Conservation (phyloP, 768 basidiomycete species). For the Psilocybe subaeruginosa region DNA sequence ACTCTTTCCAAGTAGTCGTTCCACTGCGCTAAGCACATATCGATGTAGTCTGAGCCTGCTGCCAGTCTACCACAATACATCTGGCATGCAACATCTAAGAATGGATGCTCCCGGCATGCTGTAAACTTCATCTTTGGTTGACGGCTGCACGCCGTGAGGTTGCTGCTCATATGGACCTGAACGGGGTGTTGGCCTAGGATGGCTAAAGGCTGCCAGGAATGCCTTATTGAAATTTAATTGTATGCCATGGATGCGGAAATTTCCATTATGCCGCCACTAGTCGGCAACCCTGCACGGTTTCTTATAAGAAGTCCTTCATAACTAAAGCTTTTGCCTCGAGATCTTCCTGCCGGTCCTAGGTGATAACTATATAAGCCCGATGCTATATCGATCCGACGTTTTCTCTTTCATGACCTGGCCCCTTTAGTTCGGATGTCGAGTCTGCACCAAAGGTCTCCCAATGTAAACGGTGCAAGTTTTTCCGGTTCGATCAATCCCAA, state of each 20-base stretch:
- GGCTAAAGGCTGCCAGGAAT: background rate
- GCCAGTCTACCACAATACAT: no score
- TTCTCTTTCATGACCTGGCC: conserved; percentile 1
- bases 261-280: conserved; percentile 9
- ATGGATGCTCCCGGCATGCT: no score
- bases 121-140: no score
- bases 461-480: conserved; percentile 10
- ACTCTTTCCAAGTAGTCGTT: background rate
- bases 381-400: background rate
- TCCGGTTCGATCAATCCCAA: conserved; percentile 6
- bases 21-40: background rate
- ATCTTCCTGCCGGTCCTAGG: conserved; percentile 3
- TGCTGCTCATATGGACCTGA: no score
- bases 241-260: background rate
- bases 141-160: no score
- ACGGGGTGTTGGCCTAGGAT: background rate
- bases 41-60: no score
- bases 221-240: background rate
- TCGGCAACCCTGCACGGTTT: conserved; percentile 12
- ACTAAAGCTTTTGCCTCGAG: background rate
- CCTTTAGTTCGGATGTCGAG: conserved; percentile 3
- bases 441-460: conserved; percentile 5
- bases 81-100: no score
- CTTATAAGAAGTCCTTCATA: background rate
- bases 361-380: conserved; percentile 3